Conservation (phyloP, 1,139 yeast genomes). For the Yamadazyma atmosphaerica region DNA sequence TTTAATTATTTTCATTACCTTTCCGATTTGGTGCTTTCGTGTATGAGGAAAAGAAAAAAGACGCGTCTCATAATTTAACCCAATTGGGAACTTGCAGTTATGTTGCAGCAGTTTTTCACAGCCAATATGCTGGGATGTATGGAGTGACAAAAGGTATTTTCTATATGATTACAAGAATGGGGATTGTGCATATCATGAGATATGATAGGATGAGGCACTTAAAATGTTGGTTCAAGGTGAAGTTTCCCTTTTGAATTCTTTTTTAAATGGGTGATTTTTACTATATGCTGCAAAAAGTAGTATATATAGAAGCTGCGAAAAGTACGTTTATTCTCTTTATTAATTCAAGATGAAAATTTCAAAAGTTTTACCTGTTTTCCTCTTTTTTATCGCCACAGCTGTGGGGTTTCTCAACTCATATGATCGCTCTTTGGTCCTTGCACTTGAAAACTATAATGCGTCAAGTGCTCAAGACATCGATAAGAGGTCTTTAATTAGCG, state of each 20-base stretch:
- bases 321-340: neutral
- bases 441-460: neutral
- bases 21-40: neutral
- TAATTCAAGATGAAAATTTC: neutral
- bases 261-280: no score
- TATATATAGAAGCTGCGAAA: neutral
- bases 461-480: neutral
- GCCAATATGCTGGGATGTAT: neutral
- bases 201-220: no score
- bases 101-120: conserved; percentile 1
- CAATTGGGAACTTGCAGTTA: conserved; percentile 7
- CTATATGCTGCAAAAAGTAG: conserved; percentile 2
- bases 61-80: conserved; percentile 16
- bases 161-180: no score
- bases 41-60: neutral
- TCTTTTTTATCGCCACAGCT: neutral
- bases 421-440: neutral
- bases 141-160: neutral
- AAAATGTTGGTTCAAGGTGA: no score
- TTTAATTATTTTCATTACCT: neutral
- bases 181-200: no score
- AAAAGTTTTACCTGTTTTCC: neutral
- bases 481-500: neutral
- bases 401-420: neutral
- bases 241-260: no score